Conservation (phyloP, 305 asterid species). For the Solanum chacoense region DNA sequence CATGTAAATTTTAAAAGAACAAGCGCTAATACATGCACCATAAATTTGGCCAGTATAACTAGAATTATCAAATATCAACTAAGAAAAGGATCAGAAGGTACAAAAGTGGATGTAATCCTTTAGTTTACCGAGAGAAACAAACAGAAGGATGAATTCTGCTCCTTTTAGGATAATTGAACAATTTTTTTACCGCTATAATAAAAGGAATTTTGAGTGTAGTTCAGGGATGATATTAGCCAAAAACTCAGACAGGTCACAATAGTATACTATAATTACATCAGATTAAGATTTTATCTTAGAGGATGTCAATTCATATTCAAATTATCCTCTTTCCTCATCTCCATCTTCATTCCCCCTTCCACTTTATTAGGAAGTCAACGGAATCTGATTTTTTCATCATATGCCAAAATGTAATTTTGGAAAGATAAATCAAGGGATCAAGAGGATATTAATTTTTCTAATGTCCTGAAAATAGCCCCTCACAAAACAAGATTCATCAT, state of each 20-base stretch:
- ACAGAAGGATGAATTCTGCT: background rate
- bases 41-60: background rate
- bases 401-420: background rate
- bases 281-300: background rate
- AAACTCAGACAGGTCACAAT: background rate
- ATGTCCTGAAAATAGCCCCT: background rate
- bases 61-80: background rate
- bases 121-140: background rate
- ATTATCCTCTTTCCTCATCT: background rate
- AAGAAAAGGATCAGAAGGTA: background rate
- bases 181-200: background rate
- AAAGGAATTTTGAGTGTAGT: background rate
- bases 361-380: background rate
- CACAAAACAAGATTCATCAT: background rate
- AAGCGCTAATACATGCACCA: background rate
- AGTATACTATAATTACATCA: background rate
- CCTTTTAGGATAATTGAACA: background rate
- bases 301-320: background rate
- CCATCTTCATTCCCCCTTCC: background rate
- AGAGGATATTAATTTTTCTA: background rate
- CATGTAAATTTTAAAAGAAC: background rate
- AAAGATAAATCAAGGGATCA: background rate
- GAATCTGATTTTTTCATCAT: background rate
- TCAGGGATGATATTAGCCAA: background rate
- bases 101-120: background rate